phyloP scores from a whole-genome alignment of 2,329 filamentous ascomycete genomes.

The Venturia aucupariae region DNA sequence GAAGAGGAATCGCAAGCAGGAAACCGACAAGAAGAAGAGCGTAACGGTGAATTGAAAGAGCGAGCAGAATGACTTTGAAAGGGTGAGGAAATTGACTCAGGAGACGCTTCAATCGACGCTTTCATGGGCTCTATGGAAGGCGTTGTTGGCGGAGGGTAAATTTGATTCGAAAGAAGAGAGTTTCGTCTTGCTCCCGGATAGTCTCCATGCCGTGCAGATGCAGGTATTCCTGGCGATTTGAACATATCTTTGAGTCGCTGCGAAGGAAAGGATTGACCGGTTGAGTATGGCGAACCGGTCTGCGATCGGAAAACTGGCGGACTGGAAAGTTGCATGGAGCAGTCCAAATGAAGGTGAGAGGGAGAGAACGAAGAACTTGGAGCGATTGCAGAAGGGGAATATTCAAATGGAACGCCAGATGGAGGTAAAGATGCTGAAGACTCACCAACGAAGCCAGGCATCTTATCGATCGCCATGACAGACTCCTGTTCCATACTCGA shows the following conservation, averaged over 20 bases:
- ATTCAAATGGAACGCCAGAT: background rate
- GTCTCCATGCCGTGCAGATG: constrained; percentile 15
- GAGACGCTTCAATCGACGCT: constrained; percentile 18
- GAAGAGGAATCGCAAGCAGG: constrained; percentile 26
- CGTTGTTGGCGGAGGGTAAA: constrained; percentile 17
- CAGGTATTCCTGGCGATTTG: constrained; percentile 11
- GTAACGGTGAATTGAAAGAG: constrained; percentile 19
- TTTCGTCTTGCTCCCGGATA: constrained; percentile 10
- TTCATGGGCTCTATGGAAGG: constrained; percentile 17
- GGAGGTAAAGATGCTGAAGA: constrained; percentile 6
- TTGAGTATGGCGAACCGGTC: constrained; percentile 3
- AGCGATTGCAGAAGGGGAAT: constrained; percentile 8
- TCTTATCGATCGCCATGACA: constrained; percentile 8
- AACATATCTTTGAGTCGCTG: background rate
- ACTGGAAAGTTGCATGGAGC: background rate
- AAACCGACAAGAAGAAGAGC: constrained; percentile 30
- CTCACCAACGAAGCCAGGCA: constrained; percentile 13
- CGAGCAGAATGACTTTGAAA: constrained; percentile 18
- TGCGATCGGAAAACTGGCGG: background rate
- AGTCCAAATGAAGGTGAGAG: background rate
- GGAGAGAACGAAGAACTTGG: background rate
- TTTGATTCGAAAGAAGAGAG: constrained; percentile 20
- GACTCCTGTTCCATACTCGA: constrained; percentile 9
- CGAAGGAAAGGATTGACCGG: constrained; percentile 5
- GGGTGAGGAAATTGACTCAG: constrained; percentile 16